Conservation (phyloP, 2,329 filamentous ascomycete species). For the Aspergillus sp. region DNA sequence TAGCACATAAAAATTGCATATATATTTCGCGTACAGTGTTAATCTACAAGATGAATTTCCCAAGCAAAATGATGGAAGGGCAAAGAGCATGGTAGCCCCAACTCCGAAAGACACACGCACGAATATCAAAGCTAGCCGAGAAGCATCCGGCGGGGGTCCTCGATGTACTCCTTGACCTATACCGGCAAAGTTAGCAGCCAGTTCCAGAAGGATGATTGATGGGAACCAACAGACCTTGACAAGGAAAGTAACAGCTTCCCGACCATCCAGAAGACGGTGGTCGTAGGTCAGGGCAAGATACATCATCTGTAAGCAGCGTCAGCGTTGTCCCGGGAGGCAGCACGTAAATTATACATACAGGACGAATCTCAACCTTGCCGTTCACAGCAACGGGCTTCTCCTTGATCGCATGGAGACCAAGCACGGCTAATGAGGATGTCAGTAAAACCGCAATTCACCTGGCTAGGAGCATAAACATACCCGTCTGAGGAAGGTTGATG, state of each 20-base stretch:
- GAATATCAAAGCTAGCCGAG: conserved; percentile 42
- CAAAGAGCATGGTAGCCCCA: no score
- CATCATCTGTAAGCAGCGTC: conserved; percentile 70
- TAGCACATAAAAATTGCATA: background rate
- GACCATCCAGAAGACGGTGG: conserved; percentile 89
- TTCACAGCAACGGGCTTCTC: conserved; percentile 86
- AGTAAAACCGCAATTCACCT: conserved; percentile 9
- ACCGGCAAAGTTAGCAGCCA: conserved; percentile 11
- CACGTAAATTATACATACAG: conserved; percentile 45
- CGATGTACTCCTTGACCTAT: conserved; percentile 87
- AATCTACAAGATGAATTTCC: conserved; percentile 26
- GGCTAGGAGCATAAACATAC: conserved; percentile 26
- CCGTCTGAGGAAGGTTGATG: conserved; percentile 93
- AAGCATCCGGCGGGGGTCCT: conserved; percentile 91
- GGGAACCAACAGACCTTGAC: conserved; percentile 61
- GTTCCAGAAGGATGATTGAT: background rate
- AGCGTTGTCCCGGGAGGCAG: conserved; percentile 4
- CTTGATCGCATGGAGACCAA: conserved; percentile 95
- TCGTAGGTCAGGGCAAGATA: conserved; percentile 97
- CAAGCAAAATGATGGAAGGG: background rate
- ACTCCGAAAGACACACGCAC: background rate
- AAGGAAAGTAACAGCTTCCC: conserved; percentile 93
- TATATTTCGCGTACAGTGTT: conserved; percentile 11
- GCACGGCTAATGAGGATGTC: conserved; percentile 55
- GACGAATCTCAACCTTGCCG: conserved; percentile 90